phyloP scores from a whole-genome alignment of 73 alveolate species.

The Paramecium tetraurelia region DNA sequence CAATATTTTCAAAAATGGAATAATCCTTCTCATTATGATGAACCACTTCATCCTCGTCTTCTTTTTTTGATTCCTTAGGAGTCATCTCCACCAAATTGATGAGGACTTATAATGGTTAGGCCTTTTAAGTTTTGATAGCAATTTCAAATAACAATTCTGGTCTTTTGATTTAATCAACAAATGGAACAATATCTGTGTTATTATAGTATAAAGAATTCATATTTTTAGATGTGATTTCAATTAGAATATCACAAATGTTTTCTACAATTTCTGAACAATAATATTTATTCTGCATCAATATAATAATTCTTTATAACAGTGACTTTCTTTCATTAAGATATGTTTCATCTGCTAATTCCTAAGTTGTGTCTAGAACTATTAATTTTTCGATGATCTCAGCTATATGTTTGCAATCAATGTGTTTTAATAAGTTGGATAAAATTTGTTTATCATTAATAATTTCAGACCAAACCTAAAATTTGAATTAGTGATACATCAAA shows the following conservation, averaged over 20 bases:
- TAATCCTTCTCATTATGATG: neutral
- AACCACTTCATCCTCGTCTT: neutral
- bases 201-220: neutral
- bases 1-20: neutral
- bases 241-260: neutral
- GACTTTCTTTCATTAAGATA: neutral
- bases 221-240: neutral
- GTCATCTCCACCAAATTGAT: neutral
- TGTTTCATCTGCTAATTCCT: neutral
- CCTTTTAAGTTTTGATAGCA: neutral
- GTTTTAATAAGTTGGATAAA: neutral
- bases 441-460: neutral
- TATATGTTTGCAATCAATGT: neutral
- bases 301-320: neutral
- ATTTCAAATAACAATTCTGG: constrained; percentile 3
- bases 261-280: constrained; percentile 9
- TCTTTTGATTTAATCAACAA: neutral
- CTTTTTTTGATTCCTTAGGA: neutral
- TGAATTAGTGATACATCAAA: neutral
- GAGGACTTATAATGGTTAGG: neutral
- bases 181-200: constrained; percentile 1
- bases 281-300: neutral
- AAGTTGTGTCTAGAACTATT: neutral
- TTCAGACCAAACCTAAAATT: neutral
- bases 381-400: constrained; percentile 4